phyloP scores from a whole-genome alignment of 768 basidiomycete genomes.

The Tricholoma flavovirens region DNA sequence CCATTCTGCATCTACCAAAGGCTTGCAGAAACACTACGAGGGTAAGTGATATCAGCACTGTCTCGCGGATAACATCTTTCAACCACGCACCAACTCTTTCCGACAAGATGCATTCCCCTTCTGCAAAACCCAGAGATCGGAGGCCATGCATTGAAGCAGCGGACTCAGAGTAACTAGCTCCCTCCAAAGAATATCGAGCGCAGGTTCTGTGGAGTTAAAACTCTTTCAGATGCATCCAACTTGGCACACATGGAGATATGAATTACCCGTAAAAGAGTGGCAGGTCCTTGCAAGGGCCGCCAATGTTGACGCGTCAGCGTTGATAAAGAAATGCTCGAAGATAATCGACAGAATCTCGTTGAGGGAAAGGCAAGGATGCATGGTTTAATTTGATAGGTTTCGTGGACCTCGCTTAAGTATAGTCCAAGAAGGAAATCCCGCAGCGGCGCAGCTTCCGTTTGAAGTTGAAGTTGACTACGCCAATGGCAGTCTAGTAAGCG shows the following conservation, averaged over 20 bases:
- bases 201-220: not conserved
- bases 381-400: not conserved
- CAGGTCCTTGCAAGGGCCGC: slow-evolving; percentile 1
- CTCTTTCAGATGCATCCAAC: not conserved
- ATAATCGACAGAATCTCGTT: not conserved
- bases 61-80: not conserved
- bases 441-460: not conserved
- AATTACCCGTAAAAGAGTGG: slow-evolving; percentile 3
- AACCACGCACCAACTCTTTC: not conserved
- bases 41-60: not conserved
- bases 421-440: not conserved
- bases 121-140: not conserved
- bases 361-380: not conserved
- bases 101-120: not conserved
- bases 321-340: not conserved
- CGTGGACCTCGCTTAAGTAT: not conserved
- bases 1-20: not conserved
- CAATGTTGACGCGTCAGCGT: not conserved
- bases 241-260: not conserved
- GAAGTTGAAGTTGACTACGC: not conserved
- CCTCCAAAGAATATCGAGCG: not conserved
- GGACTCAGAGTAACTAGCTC: not conserved
- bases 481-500: too few relatives aligned
- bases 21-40: not conserved
- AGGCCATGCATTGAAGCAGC: not conserved